phyloP scores from a whole-genome alignment of 148 eudicot genomes.

The Fallopia convolvulus region DNA sequence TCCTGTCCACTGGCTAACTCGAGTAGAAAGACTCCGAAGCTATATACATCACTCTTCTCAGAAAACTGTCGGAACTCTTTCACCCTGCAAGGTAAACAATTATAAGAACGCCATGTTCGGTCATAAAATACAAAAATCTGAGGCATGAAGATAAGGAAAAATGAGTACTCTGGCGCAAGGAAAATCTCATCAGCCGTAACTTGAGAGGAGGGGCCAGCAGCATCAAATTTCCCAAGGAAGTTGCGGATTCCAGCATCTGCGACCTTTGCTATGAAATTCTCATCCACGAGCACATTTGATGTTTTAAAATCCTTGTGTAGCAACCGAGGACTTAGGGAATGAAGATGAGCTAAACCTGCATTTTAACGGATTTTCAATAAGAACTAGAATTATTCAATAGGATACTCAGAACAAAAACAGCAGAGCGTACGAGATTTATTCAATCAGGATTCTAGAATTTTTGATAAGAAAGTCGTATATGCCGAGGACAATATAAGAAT shows the following conservation, averaged over 20 bases:
- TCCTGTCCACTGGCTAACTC: slow-evolving; percentile 80
- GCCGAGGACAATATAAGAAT: neutral
- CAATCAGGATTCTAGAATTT: slow-evolving; percentile 12
- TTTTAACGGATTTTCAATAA: slow-evolving; percentile 15
- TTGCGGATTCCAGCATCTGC: slow-evolving; percentile 94
- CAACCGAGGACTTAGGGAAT: slow-evolving; percentile 90
- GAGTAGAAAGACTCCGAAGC: slow-evolving; percentile 82
- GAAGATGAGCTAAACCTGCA: slow-evolving; percentile 90
- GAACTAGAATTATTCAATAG: neutral
- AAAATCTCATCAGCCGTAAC: slow-evolving; percentile 64
- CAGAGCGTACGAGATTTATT: too few relatives aligned
- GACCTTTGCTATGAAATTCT: slow-evolving; percentile 93
- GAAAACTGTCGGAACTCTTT: slow-evolving; percentile 83
- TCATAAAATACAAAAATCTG: neutral
- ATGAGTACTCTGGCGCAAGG: slow-evolving; percentile 83
- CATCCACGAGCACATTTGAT: slow-evolving; percentile 95
- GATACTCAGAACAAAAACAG: too few relatives aligned
- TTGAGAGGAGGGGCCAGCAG: slow-evolving; percentile 77
- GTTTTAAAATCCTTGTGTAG: slow-evolving; percentile 94
- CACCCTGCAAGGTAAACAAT: slow-evolving; percentile 42
- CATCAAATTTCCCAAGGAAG: slow-evolving; percentile 72
- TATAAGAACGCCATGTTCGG: neutral
- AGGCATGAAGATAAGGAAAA: neutral
- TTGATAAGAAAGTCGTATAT: neutral
- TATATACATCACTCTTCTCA: slow-evolving; percentile 81